phyloP scores from a whole-genome alignment of 352 stramenopile genomes.

The Pythium dissotocum region DNA sequence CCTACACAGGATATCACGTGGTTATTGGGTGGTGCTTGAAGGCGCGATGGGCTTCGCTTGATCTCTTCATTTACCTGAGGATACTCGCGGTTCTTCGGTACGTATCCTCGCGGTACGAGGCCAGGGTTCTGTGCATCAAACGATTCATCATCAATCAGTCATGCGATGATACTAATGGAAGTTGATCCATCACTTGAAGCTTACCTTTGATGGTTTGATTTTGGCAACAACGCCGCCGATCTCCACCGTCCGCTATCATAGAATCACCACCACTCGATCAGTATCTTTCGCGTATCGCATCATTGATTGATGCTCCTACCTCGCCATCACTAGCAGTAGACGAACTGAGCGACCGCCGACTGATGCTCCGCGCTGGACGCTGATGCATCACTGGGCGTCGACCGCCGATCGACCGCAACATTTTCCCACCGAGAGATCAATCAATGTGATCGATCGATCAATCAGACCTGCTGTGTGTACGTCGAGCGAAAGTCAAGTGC shows the following conservation, averaged over 20 bases:
- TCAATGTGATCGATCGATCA: background rate
- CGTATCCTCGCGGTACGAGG: slow-evolving; percentile 62
- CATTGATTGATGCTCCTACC: background rate
- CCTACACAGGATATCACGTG: slow-evolving; percentile 26
- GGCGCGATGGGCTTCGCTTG: background rate
- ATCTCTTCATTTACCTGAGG: slow-evolving; percentile 36
- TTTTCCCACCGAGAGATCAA: background rate
- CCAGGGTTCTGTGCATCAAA: slow-evolving; percentile 34
- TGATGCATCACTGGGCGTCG: slow-evolving; percentile 1
- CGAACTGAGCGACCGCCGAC: background rate
- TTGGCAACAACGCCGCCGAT: slow-evolving; percentile 56
- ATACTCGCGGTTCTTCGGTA: slow-evolving; percentile 43
- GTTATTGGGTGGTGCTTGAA: background rate
- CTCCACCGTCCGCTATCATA: slow-evolving; percentile 41
- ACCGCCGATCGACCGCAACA: slow-evolving; percentile 1
- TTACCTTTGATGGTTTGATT: slow-evolving; percentile 35
- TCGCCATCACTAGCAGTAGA: background rate
- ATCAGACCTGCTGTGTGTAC: background rate
- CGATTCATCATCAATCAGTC: background rate
- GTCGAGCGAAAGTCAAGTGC: background rate
- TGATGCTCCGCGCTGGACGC: background rate
- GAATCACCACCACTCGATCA: background rate
- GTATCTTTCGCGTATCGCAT: background rate
- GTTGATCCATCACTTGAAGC: background rate
- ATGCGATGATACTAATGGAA: background rate